Evolutionary conservation across 176 grass and related monocot species (phyloP), one percentile per base, ranked within the genome.

Genomic region (Calamus simplicifolius): DNA sequence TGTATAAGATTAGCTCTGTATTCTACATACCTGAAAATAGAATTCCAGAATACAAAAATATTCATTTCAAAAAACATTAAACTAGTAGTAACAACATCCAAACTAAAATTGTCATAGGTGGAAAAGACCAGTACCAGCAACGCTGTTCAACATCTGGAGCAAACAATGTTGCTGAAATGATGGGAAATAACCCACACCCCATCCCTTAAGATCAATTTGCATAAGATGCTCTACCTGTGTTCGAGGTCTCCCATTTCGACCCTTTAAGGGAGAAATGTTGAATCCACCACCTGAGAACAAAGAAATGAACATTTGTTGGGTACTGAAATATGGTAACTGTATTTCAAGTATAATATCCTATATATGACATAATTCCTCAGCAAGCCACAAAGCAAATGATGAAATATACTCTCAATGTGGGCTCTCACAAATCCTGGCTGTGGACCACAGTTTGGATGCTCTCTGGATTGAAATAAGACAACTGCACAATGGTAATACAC

Each of bases 151-250:
- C 92, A 97, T 97, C 70, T 97, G 92, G 73, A 91, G 75, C 50
- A 97, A 82, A 69, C 87, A 82, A 82, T 97, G 83, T 69, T 97
- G 92, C 62, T 97, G 87, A 79, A 85, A 97, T 66, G 87, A 82
- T 48, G 92, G 87, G 64, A 73, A n/a, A 56, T 88, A 97, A 71
- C 92, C 78, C 53, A 78, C 72, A 23, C 80, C 86, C 91, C 86
- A 97, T 51, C 92, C 87, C 81, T 97, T 97, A 59, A 97, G 77
- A 82, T 97, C 92, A 75, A 97, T 91, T 75, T 97, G 92, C 84
- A 97, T 97, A 62, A 97, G 83, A 74, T 97, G 75, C 13, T 97
- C 87, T 29, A 97, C 92, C 88, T 97, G 92, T 51, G 92, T 87
- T 70, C 84, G 78, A 25, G 63, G 74, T 77, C 79, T 91, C 57